Conservation (phyloP, 352 stramenopile genomes). For the Phytophthora boehmeriae region DNA sequence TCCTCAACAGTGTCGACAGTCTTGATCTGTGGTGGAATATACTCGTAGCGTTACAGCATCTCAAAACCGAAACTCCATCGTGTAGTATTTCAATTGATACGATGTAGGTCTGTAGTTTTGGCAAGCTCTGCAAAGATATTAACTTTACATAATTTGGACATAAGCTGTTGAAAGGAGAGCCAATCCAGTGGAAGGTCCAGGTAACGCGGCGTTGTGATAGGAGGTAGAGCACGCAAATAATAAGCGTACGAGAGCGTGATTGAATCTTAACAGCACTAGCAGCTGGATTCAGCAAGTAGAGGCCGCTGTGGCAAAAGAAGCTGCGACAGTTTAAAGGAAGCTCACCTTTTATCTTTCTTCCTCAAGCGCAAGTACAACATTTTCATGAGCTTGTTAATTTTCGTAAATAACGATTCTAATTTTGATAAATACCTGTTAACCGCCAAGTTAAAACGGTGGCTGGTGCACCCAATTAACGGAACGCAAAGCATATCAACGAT, state of each 20-base stretch:
- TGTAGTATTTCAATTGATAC: conserved; percentile 3
- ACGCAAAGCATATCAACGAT: neutral
- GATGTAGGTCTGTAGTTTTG: neutral
- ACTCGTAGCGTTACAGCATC: conserved; percentile 5
- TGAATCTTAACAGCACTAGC: too few relatives aligned
- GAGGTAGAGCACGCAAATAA: too few relatives aligned
- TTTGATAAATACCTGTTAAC: neutral
- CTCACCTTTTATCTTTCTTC: too few relatives aligned
- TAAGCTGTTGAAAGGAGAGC: too few relatives aligned
- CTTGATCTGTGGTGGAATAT: neutral
- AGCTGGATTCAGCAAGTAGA: too few relatives aligned
- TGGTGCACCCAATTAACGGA: neutral
- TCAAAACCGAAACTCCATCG: conserved; percentile 2
- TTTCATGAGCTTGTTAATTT: neutral
- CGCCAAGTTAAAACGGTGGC: conserved; percentile 3
- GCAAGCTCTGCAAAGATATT: neutral
- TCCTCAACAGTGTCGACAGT: conserved; percentile 2
- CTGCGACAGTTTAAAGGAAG: too few relatives aligned
- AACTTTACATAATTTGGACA: neutral
- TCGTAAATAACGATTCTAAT: neutral
- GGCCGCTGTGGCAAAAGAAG: too few relatives aligned
- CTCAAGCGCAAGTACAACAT: too few relatives aligned
- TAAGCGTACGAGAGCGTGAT: too few relatives aligned
- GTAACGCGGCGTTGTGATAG: too few relatives aligned
- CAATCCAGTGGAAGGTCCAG: too few relatives aligned